A percentile compares a stretch with the other conserved stretches of the same genome.
Evolutionary conservation across 176 grass and related monocot species (phyloP).

Genomic region (Thalia dealbata): DNA sequence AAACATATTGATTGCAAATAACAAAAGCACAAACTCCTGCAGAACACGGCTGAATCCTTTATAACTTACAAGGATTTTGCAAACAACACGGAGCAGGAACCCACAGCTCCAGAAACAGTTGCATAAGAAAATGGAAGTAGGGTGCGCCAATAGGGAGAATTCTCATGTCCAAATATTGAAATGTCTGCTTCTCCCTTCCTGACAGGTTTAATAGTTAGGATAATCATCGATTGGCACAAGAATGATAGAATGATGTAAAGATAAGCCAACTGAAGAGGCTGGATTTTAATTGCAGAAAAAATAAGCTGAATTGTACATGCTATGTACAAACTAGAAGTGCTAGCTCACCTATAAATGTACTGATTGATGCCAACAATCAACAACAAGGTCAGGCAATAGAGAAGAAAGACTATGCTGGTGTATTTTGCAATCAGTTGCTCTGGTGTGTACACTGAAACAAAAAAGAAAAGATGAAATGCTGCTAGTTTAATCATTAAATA

Average conservation of each 20-base stretch:
- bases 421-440: constrained; percentile 84
- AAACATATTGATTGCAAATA: constrained; percentile 5
- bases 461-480: constrained; percentile 1
- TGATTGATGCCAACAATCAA: constrained; percentile 71
- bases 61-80: constrained; percentile 88
- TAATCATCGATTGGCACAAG: not conserved
- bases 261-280: not conserved
- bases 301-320: not conserved
- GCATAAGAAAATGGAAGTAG: constrained; percentile 96
- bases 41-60: constrained; percentile 14
- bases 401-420: constrained; percentile 90
- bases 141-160: constrained; percentile 53
- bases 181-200: constrained; percentile 68
- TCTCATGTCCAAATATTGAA: constrained; percentile 44
- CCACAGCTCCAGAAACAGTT: constrained; percentile 82
- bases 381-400: constrained; percentile 80
- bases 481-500: constrained; percentile 21
- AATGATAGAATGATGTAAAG: not conserved
- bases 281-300: not conserved
- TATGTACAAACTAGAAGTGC: constrained; percentile 6
- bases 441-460: constrained; percentile 72
- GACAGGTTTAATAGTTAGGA: constrained; percentile 25
- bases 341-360: constrained; percentile 84
- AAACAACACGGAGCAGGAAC: constrained; percentile 97
- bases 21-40: not conserved